Base-by-base conservation (phyloP, 2,329 filamentous ascomycete species). In the Ophiosphaerella narmari region DNA sequence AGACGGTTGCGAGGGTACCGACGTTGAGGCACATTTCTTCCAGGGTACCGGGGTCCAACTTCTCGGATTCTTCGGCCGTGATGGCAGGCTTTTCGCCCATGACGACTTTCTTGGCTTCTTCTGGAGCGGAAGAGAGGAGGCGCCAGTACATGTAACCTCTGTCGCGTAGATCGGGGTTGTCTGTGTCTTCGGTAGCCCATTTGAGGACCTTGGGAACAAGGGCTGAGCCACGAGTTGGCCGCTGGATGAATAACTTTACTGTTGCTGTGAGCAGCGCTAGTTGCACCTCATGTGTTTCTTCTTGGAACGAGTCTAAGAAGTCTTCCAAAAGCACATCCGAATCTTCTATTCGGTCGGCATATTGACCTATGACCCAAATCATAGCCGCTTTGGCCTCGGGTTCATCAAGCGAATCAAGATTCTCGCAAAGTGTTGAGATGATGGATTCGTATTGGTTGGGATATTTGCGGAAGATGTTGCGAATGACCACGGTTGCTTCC, bases 101-200 rank as follows among this genome's bases (percentile, higher is more conserved):
- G 59, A 99, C 92, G 43, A 99, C 85, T 55, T 86, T 80, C 70
- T 89, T 94, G 2, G 94, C 94, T 0, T 88, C 85, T 42, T 87
- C 86, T 62, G 96, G 93, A 71, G 97, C 92, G 0, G 91, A 95
- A 1, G 91, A 96, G 1, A 99, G 82, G 12, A 99, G 82, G 4
- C 94, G 90, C 94, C 94, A 99, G 79, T 99, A 99, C 92, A 99
- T 97, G 78, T 97, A 99, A 0, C 94, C 94, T 64, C 94, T 82
- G 72, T 99, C 94, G 57, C 94, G 87, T 24, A 99, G 84, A 74
- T 99, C 94, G 0, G 94, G 94, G 73, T 99, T 97, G 70, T 99
- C 94, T n/a, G 93, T 97, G 73, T 97, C 94, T 73, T 97, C 94
- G 0, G 94, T 99, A 4, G 94, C 95, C 93, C 94, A 97, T 75